These are phyloP conservation scores for Clavispora asparagi DNA, from an alignment of 805 yeast genomes.

Conservation along the genomic window DNA sequence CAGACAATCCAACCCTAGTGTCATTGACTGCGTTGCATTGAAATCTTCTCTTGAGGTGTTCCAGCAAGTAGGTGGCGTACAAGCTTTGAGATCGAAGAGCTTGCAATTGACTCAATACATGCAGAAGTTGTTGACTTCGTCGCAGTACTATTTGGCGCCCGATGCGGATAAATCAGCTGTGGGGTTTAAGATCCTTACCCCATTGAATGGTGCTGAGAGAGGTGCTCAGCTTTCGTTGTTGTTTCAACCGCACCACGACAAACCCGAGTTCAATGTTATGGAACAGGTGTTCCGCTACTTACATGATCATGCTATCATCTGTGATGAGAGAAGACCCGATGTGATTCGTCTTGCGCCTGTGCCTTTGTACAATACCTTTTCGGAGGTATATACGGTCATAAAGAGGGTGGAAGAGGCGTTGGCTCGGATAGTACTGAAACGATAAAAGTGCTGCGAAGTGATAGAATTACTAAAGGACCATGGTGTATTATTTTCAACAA, in stretches of 20 bases:
- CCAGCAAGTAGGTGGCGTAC: slow-evolving; percentile 59
- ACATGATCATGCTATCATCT: slow-evolving; percentile 58
- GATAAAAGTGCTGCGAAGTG: too few species aligned
- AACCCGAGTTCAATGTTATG: slow-evolving; percentile 49
- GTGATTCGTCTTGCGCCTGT: slow-evolving; percentile 88
- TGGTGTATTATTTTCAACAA: too few species aligned
- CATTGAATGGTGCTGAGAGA: slow-evolving; percentile 46
- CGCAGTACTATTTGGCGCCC: slow-evolving; percentile 41
- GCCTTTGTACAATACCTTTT: slow-evolving; percentile 76
- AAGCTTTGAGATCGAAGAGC: slow-evolving; percentile 50
- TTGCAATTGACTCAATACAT: slow-evolving; percentile 53
- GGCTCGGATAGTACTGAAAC: not conserved
- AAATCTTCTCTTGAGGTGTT: slow-evolving; percentile 61
- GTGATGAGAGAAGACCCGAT: slow-evolving; percentile 86
- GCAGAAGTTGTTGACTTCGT: slow-evolving; percentile 39
- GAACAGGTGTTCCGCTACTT: slow-evolving; percentile 48
- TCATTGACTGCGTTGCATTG: slow-evolving; percentile 74
- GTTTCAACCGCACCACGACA: slow-evolving; percentile 43
- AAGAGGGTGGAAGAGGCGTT: slow-evolving; percentile 39
- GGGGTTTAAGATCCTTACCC: slow-evolving; percentile 72
- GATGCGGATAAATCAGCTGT: slow-evolving; percentile 14
- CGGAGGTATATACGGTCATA: slow-evolving; percentile 51
- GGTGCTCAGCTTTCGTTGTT: slow-evolving; percentile 83
- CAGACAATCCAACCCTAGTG: slow-evolving; percentile 88
- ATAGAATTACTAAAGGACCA: too few species aligned